Conservation (phyloP, 2,329 filamentous ascomycete genomes). For the Trichothecium sympodiale region DNA sequence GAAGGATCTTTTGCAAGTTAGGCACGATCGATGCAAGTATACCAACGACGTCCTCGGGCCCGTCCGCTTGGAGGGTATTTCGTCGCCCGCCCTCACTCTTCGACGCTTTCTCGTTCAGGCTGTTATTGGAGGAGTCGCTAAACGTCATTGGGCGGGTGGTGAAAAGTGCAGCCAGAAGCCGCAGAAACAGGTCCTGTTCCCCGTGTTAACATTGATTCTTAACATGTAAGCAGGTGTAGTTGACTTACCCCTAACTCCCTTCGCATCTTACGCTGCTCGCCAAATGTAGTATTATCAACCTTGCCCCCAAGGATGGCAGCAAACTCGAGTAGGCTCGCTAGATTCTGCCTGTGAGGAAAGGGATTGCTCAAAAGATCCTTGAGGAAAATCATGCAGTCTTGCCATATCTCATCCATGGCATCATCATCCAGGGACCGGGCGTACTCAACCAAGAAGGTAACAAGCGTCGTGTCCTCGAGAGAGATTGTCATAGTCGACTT, state of each 20-base stretch:
- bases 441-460: slow-evolving; percentile 84
- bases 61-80: slow-evolving; percentile 26
- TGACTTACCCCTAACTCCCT: slow-evolving; percentile 70
- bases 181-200: slow-evolving; percentile 70
- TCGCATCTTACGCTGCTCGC: slow-evolving; percentile 85
- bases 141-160: slow-evolving; percentile 75
- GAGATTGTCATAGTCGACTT: slow-evolving; percentile 85
- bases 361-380: slow-evolving; percentile 86
- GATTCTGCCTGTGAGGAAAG: slow-evolving; percentile 83
- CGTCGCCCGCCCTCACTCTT: slow-evolving; percentile 24
- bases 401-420: slow-evolving; percentile 96
- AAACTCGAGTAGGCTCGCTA: slow-evolving; percentile 80
- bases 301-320: slow-evolving; percentile 85
- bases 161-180: slow-evolving; percentile 85
- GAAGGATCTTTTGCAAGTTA: slow-evolving; percentile 69
- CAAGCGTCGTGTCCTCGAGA: slow-evolving; percentile 71
- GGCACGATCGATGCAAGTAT: slow-evolving; percentile 73
- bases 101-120: slow-evolving; percentile 25
- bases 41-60: slow-evolving; percentile 64
- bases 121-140: slow-evolving; percentile 36
- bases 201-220: slow-evolving; percentile 20
- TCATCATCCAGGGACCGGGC: slow-evolving; percentile 86
- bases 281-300: slow-evolving; percentile 95
- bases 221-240: not conserved
- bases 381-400: slow-evolving; percentile 83